These are phyloP conservation scores for Cercospora zeae-maydis DNA, from an alignment of 2,329 filamentous ascomycete genomes.

Conservation along the genomic window DNA sequence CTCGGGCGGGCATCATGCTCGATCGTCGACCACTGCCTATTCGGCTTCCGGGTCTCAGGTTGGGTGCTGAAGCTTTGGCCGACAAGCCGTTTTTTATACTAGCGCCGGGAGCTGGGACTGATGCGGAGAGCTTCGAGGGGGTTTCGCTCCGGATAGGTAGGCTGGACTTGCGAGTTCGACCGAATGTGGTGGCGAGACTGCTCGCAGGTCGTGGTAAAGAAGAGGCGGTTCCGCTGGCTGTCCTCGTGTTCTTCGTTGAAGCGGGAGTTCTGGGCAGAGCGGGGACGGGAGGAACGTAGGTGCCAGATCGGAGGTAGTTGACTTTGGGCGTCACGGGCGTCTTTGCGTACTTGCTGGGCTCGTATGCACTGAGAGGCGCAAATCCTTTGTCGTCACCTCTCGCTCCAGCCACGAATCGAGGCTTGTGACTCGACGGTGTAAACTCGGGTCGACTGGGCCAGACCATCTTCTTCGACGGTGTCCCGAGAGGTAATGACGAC, in stretches of 20 bases:
- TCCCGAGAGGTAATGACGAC: constrained; percentile 22
- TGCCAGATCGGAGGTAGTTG: constrained; percentile 26
- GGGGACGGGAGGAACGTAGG: constrained; percentile 12
- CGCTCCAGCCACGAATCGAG: constrained; percentile 24
- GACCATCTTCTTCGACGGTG: constrained; percentile 13
- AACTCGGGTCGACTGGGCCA: constrained; percentile 23
- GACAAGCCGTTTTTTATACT: constrained; percentile 9
- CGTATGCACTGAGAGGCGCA: constrained; percentile 33
- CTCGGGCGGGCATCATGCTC: constrained; percentile 25
- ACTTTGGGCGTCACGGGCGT: constrained; percentile 31
- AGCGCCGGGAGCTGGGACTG: not conserved
- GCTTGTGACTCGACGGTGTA: constrained; percentile 23
- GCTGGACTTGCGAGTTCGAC: constrained; percentile 23
- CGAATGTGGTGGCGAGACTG: constrained; percentile 9
- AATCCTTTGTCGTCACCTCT: constrained; percentile 31
- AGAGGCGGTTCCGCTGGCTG: constrained; percentile 18
- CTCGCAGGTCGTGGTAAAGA: constrained; percentile 24
- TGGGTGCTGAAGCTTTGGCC: constrained; percentile 21
- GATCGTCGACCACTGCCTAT: constrained; percentile 21
- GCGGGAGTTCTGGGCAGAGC: constrained; percentile 14
- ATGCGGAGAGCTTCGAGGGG: constrained; percentile 9
- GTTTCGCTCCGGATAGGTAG: constrained; percentile 24
- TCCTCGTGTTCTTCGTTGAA: constrained; percentile 4
- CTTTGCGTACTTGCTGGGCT: constrained; percentile 37
- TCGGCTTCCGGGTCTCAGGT: constrained; percentile 19